Conservation (phyloP, 441 rosid species). For the Eutrema salsugineum region DNA sequence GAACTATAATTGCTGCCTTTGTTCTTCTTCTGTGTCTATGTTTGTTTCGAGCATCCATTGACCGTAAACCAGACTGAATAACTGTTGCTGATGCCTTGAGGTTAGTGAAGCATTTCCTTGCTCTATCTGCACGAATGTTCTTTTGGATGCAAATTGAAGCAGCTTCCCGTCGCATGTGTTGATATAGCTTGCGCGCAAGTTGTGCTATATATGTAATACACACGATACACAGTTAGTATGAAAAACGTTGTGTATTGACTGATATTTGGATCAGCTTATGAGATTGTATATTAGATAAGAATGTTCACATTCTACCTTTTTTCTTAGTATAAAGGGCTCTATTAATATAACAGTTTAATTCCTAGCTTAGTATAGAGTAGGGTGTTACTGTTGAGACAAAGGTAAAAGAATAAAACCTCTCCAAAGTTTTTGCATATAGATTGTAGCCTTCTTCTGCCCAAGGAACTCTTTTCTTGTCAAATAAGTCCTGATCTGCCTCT, state of each 20-base stretch:
- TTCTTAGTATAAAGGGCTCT: not conserved
- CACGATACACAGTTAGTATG: not conserved
- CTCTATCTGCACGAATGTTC: conserved; percentile 39
- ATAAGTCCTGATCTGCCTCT: conserved; percentile 44
- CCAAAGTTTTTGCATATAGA: conserved; percentile 37
- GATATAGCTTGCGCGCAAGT: conserved; percentile 59
- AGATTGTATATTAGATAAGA: not conserved
- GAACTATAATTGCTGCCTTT: conserved; percentile 54
- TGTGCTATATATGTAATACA: conserved; percentile 37
- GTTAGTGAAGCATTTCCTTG: conserved; percentile 39
- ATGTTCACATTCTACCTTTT: not conserved
- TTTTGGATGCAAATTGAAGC: conserved; percentile 55
- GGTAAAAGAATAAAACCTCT: conserved; percentile 36
- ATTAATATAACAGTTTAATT: not conserved
- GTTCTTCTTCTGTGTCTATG: conserved; percentile 54
- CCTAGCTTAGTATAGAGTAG: not conserved
- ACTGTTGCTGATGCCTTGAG: conserved; percentile 37
- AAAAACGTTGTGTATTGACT: not conserved
- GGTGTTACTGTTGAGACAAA: conserved; percentile 12
- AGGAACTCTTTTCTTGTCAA: conserved; percentile 41
- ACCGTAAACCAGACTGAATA: conserved; percentile 57
- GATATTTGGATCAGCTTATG: not conserved
- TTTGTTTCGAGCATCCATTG: conserved; percentile 55
- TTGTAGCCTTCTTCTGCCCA: conserved; percentile 38
- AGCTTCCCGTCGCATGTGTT: conserved; percentile 52